A percentile compares a stretch with the other conserved stretches of the same genome.
Conservation (phyloP, 164 flowering plant genomes). For the Kalanchoe fedtschenkoi region DNA sequence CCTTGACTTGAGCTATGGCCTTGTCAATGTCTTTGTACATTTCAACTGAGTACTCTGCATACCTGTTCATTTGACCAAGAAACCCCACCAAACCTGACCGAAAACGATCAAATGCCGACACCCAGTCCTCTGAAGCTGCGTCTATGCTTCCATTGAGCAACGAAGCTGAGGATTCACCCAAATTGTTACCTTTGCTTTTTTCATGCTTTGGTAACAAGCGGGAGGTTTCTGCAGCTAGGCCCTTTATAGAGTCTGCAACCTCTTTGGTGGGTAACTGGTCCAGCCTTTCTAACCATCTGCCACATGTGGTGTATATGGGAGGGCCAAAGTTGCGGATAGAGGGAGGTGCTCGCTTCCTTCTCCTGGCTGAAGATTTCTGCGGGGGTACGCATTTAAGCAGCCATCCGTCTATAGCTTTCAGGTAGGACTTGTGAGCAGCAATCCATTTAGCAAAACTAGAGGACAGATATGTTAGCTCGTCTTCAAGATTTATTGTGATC, state of each 20-base stretch:
- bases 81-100: slow-evolving; percentile 42
- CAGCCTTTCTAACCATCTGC: slow-evolving; percentile 55
- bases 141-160: slow-evolving; percentile 17
- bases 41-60: slow-evolving; percentile 45
- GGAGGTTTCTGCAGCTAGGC: slow-evolving; percentile 37
- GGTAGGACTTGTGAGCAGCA: slow-evolving; percentile 52
- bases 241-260: slow-evolving; percentile 52
- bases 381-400: slow-evolving; percentile 55
- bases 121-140: slow-evolving; percentile 34
- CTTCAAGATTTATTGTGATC: slow-evolving; percentile 42
- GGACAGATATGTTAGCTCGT: slow-evolving; percentile 38
- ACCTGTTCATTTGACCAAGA: slow-evolving; percentile 38
- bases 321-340: slow-evolving; percentile 45
- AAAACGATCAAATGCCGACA: slow-evolving; percentile 43
- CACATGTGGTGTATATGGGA: slow-evolving; percentile 62
- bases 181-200: slow-evolving; percentile 36
- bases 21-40: slow-evolving; percentile 44
- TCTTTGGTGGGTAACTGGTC: slow-evolving; percentile 30
- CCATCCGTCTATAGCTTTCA: slow-evolving; percentile 64
- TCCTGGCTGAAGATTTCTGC: slow-evolving; percentile 32
- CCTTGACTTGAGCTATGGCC: slow-evolving; percentile 18
- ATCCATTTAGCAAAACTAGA: slow-evolving; percentile 72
- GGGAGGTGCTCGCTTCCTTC: slow-evolving; percentile 20
- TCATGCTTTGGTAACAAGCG: slow-evolving; percentile 65
- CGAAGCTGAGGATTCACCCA: slow-evolving; percentile 11